Conservation (phyloP, 78 protist species). For the Dictyostelium intermedium region DNA sequence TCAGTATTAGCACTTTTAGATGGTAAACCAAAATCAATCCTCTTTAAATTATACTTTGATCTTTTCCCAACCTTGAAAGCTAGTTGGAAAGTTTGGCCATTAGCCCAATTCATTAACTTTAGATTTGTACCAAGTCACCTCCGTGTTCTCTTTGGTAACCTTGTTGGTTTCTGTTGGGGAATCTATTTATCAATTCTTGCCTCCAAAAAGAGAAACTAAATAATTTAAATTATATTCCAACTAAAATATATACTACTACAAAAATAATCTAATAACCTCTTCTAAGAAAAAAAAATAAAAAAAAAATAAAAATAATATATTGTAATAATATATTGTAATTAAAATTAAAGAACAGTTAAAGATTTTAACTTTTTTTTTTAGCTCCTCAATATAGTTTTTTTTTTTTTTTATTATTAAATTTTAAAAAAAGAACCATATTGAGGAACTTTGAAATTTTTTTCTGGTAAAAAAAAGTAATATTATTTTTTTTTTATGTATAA, state of each 20-base stretch:
- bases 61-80: conserved; percentile 73
- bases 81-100: conserved; percentile 77
- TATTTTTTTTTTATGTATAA: too few relatives aligned
- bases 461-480: too few relatives aligned
- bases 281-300: background rate
- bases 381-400: too few relatives aligned
- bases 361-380: too few relatives aligned
- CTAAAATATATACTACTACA: too few relatives aligned
- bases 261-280: background rate
- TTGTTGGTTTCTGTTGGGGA: conserved; percentile 68
- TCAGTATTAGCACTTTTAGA: conserved; percentile 49
- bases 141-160: conserved; percentile 71
- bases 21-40: conserved; percentile 65
- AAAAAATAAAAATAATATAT: too few relatives aligned
- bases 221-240: too few relatives aligned
- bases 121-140: conserved; percentile 67
- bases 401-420: too few relatives aligned
- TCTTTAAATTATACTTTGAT: conserved; percentile 63
- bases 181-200: conserved; percentile 31
- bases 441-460: too few relatives aligned
- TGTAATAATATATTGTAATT: background rate
- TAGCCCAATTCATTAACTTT: conserved; percentile 69
- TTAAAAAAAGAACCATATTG: too few relatives aligned
- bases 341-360: too few relatives aligned
- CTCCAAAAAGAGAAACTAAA: conserved; percentile 42